These are phyloP conservation scores for Acidomyces sp. DNA, from an alignment of 495 filamentous ascomycete species.

Conservation along the genomic window DNA sequence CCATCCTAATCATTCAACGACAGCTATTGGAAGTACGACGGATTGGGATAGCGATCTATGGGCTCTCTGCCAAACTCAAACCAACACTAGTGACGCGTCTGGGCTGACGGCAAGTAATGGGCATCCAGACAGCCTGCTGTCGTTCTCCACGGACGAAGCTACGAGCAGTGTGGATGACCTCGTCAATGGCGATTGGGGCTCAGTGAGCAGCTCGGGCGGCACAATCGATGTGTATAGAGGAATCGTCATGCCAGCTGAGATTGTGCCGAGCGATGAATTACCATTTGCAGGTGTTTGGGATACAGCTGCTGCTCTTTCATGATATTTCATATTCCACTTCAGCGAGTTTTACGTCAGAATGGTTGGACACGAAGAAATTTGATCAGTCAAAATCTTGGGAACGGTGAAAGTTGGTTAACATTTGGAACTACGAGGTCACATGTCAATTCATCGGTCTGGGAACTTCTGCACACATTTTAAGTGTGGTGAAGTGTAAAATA, in stretches of 20 bases:
- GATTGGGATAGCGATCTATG: slow-evolving; percentile 39
- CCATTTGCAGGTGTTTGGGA: slow-evolving; percentile 8
- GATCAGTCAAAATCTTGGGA: no score
- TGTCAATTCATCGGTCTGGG: no score
- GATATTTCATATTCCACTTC: no score
- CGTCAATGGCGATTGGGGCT: slow-evolving; percentile 15
- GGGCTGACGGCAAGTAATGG: slow-evolving; percentile 13
- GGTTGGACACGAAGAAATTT: no score
- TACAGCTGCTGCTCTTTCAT: no score
- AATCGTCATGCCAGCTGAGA: slow-evolving; percentile 39
- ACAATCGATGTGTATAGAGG: slow-evolving; percentile 36
- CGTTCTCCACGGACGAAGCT: slow-evolving; percentile 60
- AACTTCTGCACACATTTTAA: no score
- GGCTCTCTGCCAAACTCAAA: slow-evolving; percentile 34
- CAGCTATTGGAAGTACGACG: not conserved
- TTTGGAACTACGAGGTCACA: no score
- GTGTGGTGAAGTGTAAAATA: no score
- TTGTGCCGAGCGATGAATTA: slow-evolving; percentile 19
- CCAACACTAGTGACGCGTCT: slow-evolving; percentile 14
- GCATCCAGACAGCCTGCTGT: slow-evolving; percentile 53
- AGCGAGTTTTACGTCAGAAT: no score
- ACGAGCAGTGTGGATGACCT: slow-evolving; percentile 33
- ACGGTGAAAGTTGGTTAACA: no score
- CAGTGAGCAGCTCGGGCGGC: slow-evolving; percentile 7
- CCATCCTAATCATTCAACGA: not conserved